Conservation (phyloP, 495 filamentous ascomycete genomes). For the Xylaria venustula region DNA sequence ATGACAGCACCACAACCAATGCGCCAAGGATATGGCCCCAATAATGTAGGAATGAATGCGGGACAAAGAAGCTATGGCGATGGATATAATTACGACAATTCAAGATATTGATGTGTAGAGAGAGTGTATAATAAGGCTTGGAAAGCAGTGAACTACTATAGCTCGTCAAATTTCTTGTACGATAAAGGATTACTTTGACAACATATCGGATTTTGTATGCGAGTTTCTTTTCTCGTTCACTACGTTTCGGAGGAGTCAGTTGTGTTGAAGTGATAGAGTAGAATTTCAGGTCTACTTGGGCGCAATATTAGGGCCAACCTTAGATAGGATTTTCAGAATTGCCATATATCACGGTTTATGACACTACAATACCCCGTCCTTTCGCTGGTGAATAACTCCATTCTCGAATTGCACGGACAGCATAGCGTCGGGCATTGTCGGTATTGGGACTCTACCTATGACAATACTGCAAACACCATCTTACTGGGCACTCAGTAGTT, state of each 20-base stretch:
- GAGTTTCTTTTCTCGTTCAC: neutral
- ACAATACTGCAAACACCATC: neutral
- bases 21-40: constrained; percentile 25
- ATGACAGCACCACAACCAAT: constrained; percentile 50
- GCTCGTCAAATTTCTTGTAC: neutral
- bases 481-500: no score
- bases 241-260: no score
- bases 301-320: neutral
- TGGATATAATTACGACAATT: constrained; percentile 33
- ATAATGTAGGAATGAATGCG: constrained; percentile 22
- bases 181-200: constrained; percentile 1
- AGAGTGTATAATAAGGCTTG: neutral
- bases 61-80: constrained; percentile 19
- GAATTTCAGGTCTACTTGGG: neutral
- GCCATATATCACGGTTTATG: no score
- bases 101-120: constrained; percentile 24
- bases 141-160: neutral
- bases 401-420: neutral
- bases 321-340: no score
- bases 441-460: neutral
- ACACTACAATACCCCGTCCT: neutral
- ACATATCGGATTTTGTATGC: neutral
- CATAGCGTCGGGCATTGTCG: neutral
- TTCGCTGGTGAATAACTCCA: neutral
- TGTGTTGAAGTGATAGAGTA: neutral